Percentiles rank a stretch among this genome's conserved stretches.
Evolutionary conservation across 163 green algal genomes (phyloP).

Genomic region (Coccomyxa subellipsoidea): DNA sequence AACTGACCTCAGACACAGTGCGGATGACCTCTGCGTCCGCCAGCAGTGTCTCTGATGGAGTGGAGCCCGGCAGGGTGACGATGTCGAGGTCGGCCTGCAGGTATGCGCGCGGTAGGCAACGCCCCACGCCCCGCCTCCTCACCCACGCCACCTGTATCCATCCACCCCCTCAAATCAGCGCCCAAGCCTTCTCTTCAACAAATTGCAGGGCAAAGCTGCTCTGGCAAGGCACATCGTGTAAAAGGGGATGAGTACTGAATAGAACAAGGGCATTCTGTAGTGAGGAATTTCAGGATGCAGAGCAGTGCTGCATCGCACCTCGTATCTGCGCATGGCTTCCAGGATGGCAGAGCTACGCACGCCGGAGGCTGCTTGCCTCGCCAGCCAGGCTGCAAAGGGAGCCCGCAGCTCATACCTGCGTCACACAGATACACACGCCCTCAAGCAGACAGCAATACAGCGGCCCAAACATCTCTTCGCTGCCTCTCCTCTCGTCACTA

Average conservation of each 20-base stretch:
- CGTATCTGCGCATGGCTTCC: conserved; percentile 59
- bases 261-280: too few relatives aligned
- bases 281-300: too few relatives aligned
- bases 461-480: too few relatives aligned
- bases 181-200: too few relatives aligned
- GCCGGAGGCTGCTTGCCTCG: neutral
- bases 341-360: conserved; percentile 6
- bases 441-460: neutral
- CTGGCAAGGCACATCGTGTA: too few relatives aligned
- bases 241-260: too few relatives aligned
- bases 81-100: conserved; percentile 75
- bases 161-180: neutral
- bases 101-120: conserved; percentile 46
- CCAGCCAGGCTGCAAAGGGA: conserved; percentile 74
- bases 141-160: conserved; percentile 56
- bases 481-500: too few relatives aligned
- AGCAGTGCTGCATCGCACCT: conserved; percentile 20
- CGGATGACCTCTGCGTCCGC: conserved; percentile 66
- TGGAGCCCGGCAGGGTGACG: conserved; percentile 31
- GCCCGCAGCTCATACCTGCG: conserved; percentile 63
- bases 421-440: neutral
- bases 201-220: too few relatives aligned
- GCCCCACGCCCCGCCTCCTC: conserved; percentile 28
- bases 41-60: conserved; percentile 46
- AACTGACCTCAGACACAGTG: conserved; percentile 27